These are phyloP conservation scores for Pseudogymnoascus sp. DNA, from an alignment of 2,329 filamentous ascomycete genomes.

Conservation along the genomic window DNA sequence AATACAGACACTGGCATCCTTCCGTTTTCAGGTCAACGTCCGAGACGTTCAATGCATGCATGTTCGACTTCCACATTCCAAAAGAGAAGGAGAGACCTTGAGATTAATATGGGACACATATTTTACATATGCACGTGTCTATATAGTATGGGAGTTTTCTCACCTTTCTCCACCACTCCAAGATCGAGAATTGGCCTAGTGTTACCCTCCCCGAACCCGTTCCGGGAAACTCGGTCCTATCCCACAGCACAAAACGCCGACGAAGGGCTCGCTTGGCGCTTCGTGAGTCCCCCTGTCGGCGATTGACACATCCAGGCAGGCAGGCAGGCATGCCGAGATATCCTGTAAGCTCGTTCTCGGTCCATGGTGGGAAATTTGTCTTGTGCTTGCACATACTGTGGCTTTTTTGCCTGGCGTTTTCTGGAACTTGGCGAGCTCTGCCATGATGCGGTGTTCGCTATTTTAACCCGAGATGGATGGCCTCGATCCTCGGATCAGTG, in stretches of 20 bases:
- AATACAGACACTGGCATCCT: background rate
- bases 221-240: conserved; percentile 1
- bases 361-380: background rate
- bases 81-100: background rate
- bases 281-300: background rate
- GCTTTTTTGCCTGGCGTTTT: background rate
- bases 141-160: background rate
- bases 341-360: background rate
- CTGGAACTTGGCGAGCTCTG: background rate
- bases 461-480: background rate
- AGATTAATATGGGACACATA: background rate
- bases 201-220: background rate
- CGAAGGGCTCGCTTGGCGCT: background rate
- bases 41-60: background rate
- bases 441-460: background rate
- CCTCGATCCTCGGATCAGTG: background rate
- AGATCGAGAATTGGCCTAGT: background rate
- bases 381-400: background rate
- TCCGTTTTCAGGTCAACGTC: background rate
- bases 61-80: background rate
- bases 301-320: background rate
- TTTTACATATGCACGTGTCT: background rate
- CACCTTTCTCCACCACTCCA: background rate
- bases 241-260: background rate
- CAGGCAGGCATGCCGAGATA: background rate